Evolutionary conservation across 208 protist genomes (phyloP).

Genomic region (Porcisia hertigi): DNA sequence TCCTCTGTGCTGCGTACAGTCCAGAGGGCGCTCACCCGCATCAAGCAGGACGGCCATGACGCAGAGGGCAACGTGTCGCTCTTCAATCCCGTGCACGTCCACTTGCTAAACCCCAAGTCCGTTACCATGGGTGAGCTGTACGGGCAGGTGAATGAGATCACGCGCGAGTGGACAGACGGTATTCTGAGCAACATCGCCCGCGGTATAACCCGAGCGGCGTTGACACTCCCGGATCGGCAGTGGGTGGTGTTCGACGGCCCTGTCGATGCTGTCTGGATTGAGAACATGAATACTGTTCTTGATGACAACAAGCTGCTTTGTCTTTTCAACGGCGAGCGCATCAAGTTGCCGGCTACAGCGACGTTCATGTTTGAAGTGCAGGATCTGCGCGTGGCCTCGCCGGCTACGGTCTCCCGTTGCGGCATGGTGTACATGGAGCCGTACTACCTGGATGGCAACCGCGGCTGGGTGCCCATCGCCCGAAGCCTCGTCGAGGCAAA

Average conservation of each 20-base stretch:
- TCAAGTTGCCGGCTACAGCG: constrained; percentile 93
- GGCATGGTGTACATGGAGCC: constrained; percentile 98
- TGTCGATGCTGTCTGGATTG: constrained; percentile 99
- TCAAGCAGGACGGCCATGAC: constrained; percentile 80
- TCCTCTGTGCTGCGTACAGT: constrained; percentile 84
- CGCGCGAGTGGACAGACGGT: constrained; percentile 97
- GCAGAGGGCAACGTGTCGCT: constrained; percentile 62
- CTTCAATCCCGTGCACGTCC: constrained; percentile 82
- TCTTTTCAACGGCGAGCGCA: constrained; percentile 97
- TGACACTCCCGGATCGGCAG: constrained; percentile 79
- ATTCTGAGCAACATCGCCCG: constrained; percentile 95
- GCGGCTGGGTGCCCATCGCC: constrained; percentile 89
- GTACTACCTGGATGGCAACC: constrained; percentile 87
- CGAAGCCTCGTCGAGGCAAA: constrained; percentile 65
- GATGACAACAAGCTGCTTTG: constrained; percentile 99
- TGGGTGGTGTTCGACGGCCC: constrained; percentile 99
- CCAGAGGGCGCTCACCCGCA: constrained; percentile 73
- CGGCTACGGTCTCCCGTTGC: constrained; percentile 98
- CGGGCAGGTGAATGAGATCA: constrained; percentile 95
- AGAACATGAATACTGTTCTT: constrained; percentile 99
- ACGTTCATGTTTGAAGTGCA: constrained; percentile 99
- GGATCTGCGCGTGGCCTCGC: constrained; percentile 96
- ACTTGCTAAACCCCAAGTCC: constrained; percentile 95
- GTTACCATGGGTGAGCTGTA: constrained; percentile 97
- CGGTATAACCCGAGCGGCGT: constrained; percentile 74